Evolutionary conservation across 208 protist genomes (phyloP), one percentile per base, ranked within the genome.

Genomic region (Angomonas ambiguus): DNA sequence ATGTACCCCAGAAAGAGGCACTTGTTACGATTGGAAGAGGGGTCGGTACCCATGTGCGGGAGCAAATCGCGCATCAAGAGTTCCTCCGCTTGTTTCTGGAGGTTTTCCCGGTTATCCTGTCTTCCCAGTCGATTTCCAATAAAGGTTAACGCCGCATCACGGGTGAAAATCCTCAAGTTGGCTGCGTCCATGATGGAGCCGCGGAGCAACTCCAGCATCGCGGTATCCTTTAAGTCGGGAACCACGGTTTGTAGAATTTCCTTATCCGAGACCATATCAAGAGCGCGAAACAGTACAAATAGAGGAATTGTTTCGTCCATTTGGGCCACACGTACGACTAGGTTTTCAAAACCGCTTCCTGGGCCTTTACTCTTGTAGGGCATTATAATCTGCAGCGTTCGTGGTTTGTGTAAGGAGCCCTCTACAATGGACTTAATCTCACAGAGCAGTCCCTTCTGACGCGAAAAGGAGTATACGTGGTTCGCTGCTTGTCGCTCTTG

Each of bases 401-500:
- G 85, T 42, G 94, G 86, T 72, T 88, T 91, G 48, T 93, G 80
- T 8, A 82, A 72, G 32, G 92, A 95, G 20, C 80, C 88, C 74
- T 93, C 82, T 1, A 99, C 81, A 33, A 86, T 91, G 6, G 96
- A 98, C 74, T 95, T 96, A 45, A 99, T 98, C 73, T 99, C 98
- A 25, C 97, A 96, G 33, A 98, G 72, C 63, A 97, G 71, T 13
- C 91, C 84, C 41, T 92, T 92, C 38, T 84, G 83, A 53, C 98
- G 98, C 18, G 87, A 96, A 67, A 98, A 99, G 58, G 85, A 88
- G 71, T 94, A 94, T 64, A 99, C 98, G 65, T 98, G 83, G 78
- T 99, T 99, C 65, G 99, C 99, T 16, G 93, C 94, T 49, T 99
- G 86, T 42, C 96, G 90, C 77, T 98, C 94, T 65, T 98, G 95